Evolutionary conservation across 495 filamentous ascomycete species (phyloP), one percentile per base, ranked within the genome.

Genomic region (Podospora comata): DNA sequence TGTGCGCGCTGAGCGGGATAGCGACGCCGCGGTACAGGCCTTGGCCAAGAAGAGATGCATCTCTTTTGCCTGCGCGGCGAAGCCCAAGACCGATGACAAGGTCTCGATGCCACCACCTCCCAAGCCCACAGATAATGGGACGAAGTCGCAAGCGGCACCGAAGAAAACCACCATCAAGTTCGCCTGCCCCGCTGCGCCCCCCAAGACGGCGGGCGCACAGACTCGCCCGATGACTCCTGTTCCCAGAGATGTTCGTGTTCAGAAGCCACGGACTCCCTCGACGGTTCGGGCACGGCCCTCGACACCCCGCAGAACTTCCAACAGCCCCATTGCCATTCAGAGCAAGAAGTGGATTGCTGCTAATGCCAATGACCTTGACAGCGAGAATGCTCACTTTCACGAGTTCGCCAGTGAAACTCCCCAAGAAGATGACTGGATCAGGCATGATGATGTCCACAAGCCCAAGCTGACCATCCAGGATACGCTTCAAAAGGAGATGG

Each of bases 401-500:
- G 95, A 97, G 73, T 97, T 98, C 78, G 94, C 92, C 13, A 94
- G 90, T 74, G 91, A 89, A 39, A 83, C 89, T 66, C 86, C 88
- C 32, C 86, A 90, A 70, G 90, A 94, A 70, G 93, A 96, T 68
- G 93, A 95, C 73, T 97, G 93, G 93, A 89, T 91, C 27, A 87
- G 84, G 54, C 87, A 89, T 66, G 84, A 90, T 59, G 48, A 84
- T 77, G 62, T 89, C 78, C 62, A 77, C 68, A 81, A 84, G 61
- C 82, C 85, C 39, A 91, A 90, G 73, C 84, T 97, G 56, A 97
- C 93, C 20, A 84, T 99, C 69, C 88, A 88, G 71, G 96, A 98
- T 77, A 95, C 94, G 26, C 84, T 99, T 73, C 85, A 88, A 75
- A 95, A 96, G 76, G 95, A 99, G 77, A 91, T 89, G 70, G 91